phyloP scores from a whole-genome alignment of 495 filamentous ascomycete genomes.

The Penicillium goetzii region DNA sequence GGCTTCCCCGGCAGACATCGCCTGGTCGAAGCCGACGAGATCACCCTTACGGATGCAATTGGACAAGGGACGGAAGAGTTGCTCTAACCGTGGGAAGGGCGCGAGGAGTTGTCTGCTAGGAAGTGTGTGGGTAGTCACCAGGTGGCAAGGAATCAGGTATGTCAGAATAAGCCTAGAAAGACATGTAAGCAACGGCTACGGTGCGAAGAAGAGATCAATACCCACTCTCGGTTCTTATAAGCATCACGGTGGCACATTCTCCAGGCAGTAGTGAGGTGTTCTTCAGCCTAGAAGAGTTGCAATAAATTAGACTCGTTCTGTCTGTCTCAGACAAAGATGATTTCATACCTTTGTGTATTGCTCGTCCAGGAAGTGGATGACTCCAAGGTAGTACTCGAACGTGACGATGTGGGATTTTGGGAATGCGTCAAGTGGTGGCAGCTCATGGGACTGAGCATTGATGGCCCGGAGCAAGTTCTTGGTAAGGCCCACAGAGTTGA shows the following conservation, averaged over 20 bases:
- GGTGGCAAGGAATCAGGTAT: constrained; percentile 89
- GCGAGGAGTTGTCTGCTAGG: constrained; percentile 71
- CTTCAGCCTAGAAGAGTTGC: constrained; percentile 66
- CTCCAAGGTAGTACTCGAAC: constrained; percentile 92
- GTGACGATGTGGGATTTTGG: constrained; percentile 92
- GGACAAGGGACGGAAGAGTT: constrained; percentile 76
- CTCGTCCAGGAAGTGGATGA: constrained; percentile 89
- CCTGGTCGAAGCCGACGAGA: constrained; percentile 80
- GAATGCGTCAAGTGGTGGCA: constrained; percentile 73
- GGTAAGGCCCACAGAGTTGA: constrained; percentile 83
- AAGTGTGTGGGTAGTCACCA: constrained; percentile 83
- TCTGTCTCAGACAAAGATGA: not conserved
- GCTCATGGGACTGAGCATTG: constrained; percentile 71
- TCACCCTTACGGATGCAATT: constrained; percentile 79
- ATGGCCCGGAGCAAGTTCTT: constrained; percentile 88
- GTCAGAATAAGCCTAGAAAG: constrained; percentile 78
- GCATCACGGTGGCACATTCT: constrained; percentile 71
- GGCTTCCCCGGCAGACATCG: constrained; percentile 76
- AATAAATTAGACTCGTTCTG: not conserved
- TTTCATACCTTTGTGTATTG: constrained; percentile 72
- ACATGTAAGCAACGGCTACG: constrained; percentile 40
- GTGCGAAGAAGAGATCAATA: constrained; percentile 37
- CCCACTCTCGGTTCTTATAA: constrained; percentile 76
- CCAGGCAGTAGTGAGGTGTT: constrained; percentile 77
- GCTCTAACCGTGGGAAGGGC: constrained; percentile 75